Conservation (phyloP, 495 filamentous ascomycete species). For the Xylaria acuta region DNA sequence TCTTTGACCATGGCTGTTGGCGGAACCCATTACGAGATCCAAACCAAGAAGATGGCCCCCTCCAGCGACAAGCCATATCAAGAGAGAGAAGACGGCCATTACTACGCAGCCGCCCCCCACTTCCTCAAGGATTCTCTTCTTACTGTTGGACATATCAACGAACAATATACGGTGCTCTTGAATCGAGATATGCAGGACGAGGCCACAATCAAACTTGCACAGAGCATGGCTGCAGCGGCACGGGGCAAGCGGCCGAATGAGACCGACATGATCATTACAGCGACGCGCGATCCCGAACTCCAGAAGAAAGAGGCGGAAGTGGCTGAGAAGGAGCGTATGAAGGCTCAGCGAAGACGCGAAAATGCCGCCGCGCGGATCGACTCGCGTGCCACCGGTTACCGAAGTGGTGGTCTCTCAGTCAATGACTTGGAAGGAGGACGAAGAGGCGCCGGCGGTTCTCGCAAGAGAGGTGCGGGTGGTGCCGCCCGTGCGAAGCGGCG, state of each 20-base stretch:
- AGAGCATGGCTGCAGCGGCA: slow-evolving; percentile 67
- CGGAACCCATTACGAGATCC: slow-evolving; percentile 78
- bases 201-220: slow-evolving; percentile 76
- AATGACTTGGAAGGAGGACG: slow-evolving; percentile 74
- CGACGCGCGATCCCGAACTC: slow-evolving; percentile 80
- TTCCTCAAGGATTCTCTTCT: slow-evolving; percentile 72
- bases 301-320: slow-evolving; percentile 76
- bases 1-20: slow-evolving; percentile 78
- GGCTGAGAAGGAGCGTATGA: slow-evolving; percentile 73
- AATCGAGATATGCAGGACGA: slow-evolving; percentile 75
- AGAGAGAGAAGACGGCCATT: slow-evolving; percentile 74
- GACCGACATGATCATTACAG: slow-evolving; percentile 60
- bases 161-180: slow-evolving; percentile 74
- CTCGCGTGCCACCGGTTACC: slow-evolving; percentile 57
- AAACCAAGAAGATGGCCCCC: slow-evolving; percentile 76
- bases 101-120: slow-evolving; percentile 79
- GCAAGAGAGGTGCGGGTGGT: slow-evolving; percentile 54
- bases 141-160: slow-evolving; percentile 79
- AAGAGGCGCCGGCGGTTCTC: slow-evolving; percentile 38
- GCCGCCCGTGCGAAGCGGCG: slow-evolving; percentile 50
- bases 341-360: slow-evolving; percentile 71
- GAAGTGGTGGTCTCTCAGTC: slow-evolving; percentile 68
- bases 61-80: slow-evolving; percentile 63
- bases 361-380: slow-evolving; percentile 68
- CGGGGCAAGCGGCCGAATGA: slow-evolving; percentile 50